These are phyloP conservation scores for Calocybe indica DNA, from an alignment of 768 basidiomycete species.

Conservation along the genomic window DNA sequence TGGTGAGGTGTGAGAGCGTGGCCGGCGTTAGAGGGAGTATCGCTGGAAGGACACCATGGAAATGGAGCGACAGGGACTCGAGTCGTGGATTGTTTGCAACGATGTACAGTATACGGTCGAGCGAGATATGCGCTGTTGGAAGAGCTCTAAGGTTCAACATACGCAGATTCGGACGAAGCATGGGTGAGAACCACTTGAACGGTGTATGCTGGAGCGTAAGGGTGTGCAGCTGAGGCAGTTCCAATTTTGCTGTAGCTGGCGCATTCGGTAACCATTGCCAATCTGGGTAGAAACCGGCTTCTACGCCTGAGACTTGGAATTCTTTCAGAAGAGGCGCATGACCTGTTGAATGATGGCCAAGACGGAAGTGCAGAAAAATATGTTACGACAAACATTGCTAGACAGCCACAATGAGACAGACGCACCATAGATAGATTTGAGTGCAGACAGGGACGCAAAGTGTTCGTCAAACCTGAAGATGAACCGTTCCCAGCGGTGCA, in stretches of 20 bases:
- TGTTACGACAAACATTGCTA: background rate
- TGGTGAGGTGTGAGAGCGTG: conserved; percentile 47
- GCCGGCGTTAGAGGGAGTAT: conserved; percentile 56
- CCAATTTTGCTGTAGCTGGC: conserved; percentile 21
- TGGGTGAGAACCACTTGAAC: conserved; percentile 73
- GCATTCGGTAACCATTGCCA: conserved; percentile 74
- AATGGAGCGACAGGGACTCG: conserved; percentile 52
- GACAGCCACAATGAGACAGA: conserved; percentile 1
- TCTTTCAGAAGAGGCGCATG: conserved; percentile 68
- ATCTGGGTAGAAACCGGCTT: conserved; percentile 54
- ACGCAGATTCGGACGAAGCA: conserved; percentile 54
- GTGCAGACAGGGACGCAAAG: conserved; percentile 66
- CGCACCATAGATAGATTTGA: conserved; percentile 69
- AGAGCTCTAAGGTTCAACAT: conserved; percentile 61
- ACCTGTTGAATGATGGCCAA: conserved; percentile 31
- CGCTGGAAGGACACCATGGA: conserved; percentile 52
- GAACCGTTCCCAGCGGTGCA: conserved; percentile 79
- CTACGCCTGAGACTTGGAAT: conserved; percentile 72
- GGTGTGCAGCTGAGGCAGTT: conserved; percentile 44
- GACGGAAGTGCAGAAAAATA: conserved; percentile 3
- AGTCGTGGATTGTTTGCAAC: conserved; percentile 53
- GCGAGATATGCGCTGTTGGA: conserved; percentile 52
- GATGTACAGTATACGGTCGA: conserved; percentile 68
- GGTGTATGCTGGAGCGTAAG: conserved; percentile 68
- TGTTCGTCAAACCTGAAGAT: conserved; percentile 76